Base-by-base conservation (phyloP, 495 filamentous ascomycete genomes). In the Glonium stellatum region DNA sequence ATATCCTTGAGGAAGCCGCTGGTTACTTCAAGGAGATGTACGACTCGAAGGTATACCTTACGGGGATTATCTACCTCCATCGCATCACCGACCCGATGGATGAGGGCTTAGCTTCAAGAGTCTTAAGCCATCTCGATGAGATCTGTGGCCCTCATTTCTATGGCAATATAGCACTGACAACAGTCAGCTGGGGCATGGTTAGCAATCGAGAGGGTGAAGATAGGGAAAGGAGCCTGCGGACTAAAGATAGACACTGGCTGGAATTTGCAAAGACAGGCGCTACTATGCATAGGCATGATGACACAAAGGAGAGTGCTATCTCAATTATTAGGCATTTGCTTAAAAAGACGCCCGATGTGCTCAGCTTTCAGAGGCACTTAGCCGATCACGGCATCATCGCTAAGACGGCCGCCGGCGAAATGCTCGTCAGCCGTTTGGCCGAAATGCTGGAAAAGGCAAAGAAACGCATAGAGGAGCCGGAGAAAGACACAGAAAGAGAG, bases 181-280 rank as follows among this genome's bases (percentile, higher is more conserved):
- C 46, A 22, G 21, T 22, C 46, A 48, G 11, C 10, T 48, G 46
- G 46, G 21, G 21, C 8, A 18, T 5, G 8, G 46, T n/a, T 19
- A 22, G 19, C 8, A 6, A 8, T 5, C 6, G 8, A 18, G 12
- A 48, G 21, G 46, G 46, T 8, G 46, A 48, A 48, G 8, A 8
- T 10, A 9, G 46, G 11, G 46, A 48, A 48, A 48, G 19, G 46
- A 15, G 69, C 67, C 19, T 48, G 10, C 46, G 46, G 46, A 22
- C 46, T 15, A 39, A 39, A 15, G 36, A 39, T 15, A 39, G 8
- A 8, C 15, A 39, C 15, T 39, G 36, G 36, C 8, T 8, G 36
- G 36, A 39, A 39, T 39, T 39, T 39, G 15, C 15, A 39, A 39
- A 39, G 36, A 8, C 8, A 39, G 36, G 36, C 36, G 36, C 36